Conservation (phyloP, 2,329 filamentous ascomycete genomes). For the Epichloe festucae region DNA sequence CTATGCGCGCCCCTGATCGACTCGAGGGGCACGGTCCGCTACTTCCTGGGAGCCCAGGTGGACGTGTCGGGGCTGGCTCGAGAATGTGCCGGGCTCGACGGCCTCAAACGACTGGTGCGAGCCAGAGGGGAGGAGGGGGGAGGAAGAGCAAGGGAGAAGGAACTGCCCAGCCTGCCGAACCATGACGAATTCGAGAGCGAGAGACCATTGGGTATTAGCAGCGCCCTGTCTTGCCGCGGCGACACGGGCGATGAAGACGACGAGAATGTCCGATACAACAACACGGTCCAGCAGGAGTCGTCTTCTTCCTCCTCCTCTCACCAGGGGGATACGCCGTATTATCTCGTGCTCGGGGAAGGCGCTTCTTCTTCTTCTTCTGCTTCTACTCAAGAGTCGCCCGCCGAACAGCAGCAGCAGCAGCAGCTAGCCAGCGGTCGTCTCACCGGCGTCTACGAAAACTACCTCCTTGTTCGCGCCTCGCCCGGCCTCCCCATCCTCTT, state of each 20-base stretch:
- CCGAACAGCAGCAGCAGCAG: neutral
- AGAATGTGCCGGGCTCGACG: constrained; percentile 52
- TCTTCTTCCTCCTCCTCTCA: too few species aligned
- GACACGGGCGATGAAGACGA: neutral
- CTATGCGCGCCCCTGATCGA: constrained; percentile 63
- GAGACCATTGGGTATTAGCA: neutral
- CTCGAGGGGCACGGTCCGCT: constrained; percentile 50
- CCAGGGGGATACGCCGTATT: neutral
- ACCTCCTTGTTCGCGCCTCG: constrained; percentile 51
- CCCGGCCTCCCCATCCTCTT: constrained; percentile 55
- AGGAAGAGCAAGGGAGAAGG: neutral
- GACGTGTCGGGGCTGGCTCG: constrained; percentile 57
- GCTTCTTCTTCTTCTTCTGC: neutral
- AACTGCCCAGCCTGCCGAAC: too few species aligned
- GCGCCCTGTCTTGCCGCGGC: neutral
- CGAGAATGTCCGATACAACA: too few species aligned
- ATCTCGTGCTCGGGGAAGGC: neutral
- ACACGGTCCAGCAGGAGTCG: too few species aligned
- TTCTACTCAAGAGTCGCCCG: neutral
- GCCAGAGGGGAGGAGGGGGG: neutral
- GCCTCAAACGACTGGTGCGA: constrained; percentile 22
- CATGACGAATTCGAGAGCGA: too few species aligned
- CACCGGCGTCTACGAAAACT: constrained; percentile 33
- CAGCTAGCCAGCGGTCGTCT: constrained; percentile 11
- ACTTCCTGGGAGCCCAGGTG: constrained; percentile 58